Base-by-base conservation (phyloP, 2,329 filamentous ascomycete genomes). In the Zarea fungicola region DNA sequence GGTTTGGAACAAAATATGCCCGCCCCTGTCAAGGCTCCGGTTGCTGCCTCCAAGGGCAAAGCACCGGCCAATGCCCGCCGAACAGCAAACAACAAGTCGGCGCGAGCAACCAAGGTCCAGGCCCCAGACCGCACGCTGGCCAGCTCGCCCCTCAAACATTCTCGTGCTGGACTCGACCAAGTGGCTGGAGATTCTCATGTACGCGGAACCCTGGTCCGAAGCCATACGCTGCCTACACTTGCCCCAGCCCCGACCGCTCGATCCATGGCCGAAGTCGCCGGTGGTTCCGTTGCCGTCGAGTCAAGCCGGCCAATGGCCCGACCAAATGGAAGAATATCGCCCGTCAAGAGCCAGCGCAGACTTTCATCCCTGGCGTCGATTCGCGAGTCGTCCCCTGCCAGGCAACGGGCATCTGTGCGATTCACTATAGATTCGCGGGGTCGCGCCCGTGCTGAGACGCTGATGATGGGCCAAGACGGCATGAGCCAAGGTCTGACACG, bases 351-450 rank as follows among this genome's bases (percentile, higher is more conserved):
- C 31, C 72, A 77, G 50, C 68, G 72, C 39, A 72, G 76, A 11
- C 60, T 80, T 6, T 71, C 76, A 3, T 74, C 74, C 47, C 63
- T 81, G 11, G 73, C 71, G 1, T 80, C 80, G 1, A 84, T 84
- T 25, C 79, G 80, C 0, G 81, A 84, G 58, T 63, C 70, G 10
- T 54, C 62, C 18, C 60, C 67, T 2, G 65, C 73, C 1, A 66
- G 70, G 43, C 71, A 73, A 31, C 71, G 77, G 34, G 75, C 78
- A 1, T 76, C 80, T 35, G 78, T 84, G 6, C 80, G 77, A 56
- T 81, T 85, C 53, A 81, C 74, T 14, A 83, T 85, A 52, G 81
- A 84, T 57, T 71, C 77, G n/a, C 74, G 75, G 46, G 81, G 81
- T 19, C 73, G 79, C 48, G 79, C 79, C 13, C 71, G 75, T 26